These are phyloP conservation scores for Nematocida major DNA, from an alignment of 371 early-diverging fungal species.

Conservation along the genomic window DNA sequence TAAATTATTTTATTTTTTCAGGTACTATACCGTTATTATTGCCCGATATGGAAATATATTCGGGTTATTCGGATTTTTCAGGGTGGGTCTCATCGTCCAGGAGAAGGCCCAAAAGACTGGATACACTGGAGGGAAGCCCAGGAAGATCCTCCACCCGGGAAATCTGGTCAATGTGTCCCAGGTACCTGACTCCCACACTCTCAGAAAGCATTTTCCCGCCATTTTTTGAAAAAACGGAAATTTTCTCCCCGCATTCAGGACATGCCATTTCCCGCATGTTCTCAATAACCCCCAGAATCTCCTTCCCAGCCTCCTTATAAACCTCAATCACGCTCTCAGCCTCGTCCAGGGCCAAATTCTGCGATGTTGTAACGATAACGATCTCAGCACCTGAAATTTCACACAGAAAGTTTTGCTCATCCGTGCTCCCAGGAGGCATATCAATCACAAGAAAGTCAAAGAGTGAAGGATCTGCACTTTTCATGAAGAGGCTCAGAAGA, in stretches of 20 bases:
- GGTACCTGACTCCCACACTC: slow-evolving; percentile 48
- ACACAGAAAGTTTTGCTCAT: slow-evolving; percentile 81
- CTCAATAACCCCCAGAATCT: slow-evolving; percentile 86
- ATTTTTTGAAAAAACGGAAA: slow-evolving; percentile 54
- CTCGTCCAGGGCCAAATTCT: slow-evolving; percentile 86
- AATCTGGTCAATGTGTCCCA: slow-evolving; percentile 49
- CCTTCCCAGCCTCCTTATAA: slow-evolving; percentile 78
- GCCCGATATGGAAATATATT: no score
- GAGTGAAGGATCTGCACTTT: slow-evolving; percentile 82
- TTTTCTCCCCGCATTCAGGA: slow-evolving; percentile 69
- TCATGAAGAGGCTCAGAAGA: slow-evolving; percentile 85
- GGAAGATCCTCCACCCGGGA: background rate
- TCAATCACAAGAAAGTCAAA: slow-evolving; percentile 87
- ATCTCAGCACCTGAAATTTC: slow-evolving; percentile 67
- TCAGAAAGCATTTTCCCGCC: slow-evolving; percentile 59
- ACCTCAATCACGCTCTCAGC: slow-evolving; percentile 87
- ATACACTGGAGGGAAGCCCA: no score
- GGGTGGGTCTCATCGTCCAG: no score
- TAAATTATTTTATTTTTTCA: background rate
- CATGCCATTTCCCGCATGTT: slow-evolving; percentile 96
- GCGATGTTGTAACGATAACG: slow-evolving; percentile 89
- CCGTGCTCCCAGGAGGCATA: slow-evolving; percentile 96
- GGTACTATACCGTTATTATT: background rate
- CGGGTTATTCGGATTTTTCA: no score
- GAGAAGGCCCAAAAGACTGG: no score